Percentiles rank a stretch among this genome's conserved stretches.
Evolutionary conservation across 192 early-diverging fungal genomes (phyloP).

Genomic region (Coemansia sp.): DNA sequence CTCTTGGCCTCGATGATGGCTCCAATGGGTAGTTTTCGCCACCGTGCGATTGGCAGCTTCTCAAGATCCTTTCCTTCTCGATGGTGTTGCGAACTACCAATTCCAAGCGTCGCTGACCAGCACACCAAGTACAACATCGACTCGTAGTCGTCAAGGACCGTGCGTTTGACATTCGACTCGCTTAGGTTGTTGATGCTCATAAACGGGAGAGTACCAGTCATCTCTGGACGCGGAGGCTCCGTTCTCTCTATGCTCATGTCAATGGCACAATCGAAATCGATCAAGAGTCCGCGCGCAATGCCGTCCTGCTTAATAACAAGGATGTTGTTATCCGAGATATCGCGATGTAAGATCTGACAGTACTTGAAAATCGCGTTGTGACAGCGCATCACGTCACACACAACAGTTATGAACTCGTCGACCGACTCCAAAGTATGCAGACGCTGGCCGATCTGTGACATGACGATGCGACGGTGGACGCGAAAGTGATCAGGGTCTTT

Average conservation of each 20-base stretch:
- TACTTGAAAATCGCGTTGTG: slow-evolving; percentile 18
- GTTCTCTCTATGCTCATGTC: background rate
- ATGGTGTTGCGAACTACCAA: background rate
- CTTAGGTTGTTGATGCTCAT: slow-evolving; percentile 36
- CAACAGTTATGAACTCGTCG: slow-evolving; percentile 23
- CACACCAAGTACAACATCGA: slow-evolving; percentile 7
- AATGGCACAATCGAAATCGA: slow-evolving; percentile 34
- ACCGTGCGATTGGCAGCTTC: background rate
- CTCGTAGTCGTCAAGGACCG: slow-evolving; percentile 17
- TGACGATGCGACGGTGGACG: slow-evolving; percentile 16
- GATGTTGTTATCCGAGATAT: slow-evolving; percentile 34
- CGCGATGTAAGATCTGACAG: slow-evolving; percentile 28
- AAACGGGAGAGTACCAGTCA: slow-evolving; percentile 19
- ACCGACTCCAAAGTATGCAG: background rate
- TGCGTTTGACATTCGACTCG: background rate
- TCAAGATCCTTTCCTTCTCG: background rate
- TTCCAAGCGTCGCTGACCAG: background rate
- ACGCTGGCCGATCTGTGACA: slow-evolving; percentile 12
- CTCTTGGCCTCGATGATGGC: background rate
- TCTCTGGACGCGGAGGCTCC: background rate
- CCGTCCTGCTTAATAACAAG: slow-evolving; percentile 13
- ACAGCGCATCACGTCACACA: slow-evolving; percentile 28
- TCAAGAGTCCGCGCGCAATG: slow-evolving; percentile 17
- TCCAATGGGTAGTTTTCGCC: background rate
- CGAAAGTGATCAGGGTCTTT: no score